A percentile compares a stretch with the other conserved stretches of the same genome.
These are phyloP conservation scores for Cutaneotrichosporon cyanovorans DNA, from an alignment of 1,284 basidiomycete species.

Conservation along the genomic window DNA sequence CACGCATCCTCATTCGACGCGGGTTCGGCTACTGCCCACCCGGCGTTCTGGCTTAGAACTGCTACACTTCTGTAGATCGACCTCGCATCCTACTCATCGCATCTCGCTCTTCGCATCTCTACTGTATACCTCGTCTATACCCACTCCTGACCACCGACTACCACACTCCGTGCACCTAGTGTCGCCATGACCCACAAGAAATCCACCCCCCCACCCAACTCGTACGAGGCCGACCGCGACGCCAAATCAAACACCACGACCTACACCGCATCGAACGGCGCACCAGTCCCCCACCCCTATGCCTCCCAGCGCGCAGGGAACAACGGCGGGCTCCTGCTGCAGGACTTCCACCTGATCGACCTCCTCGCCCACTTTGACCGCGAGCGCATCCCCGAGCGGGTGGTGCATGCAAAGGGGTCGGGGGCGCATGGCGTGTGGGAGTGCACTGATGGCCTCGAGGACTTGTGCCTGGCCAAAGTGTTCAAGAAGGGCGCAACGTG, in stretches of 20 bases:
- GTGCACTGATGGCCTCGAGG: constrained; percentile 70
- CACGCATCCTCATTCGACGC: too few relatives aligned
- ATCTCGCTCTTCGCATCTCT: background rate
- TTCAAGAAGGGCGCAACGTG: constrained; percentile 68
- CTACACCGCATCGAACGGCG: constrained; percentile 81
- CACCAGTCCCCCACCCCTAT: constrained; percentile 55
- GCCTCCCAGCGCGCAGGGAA: constrained; percentile 65
- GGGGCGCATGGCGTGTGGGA: constrained; percentile 91
- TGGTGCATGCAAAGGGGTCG: constrained; percentile 53
- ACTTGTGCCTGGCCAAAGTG: constrained; percentile 66
- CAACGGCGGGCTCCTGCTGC: constrained; percentile 67
- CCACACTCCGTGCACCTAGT: too few relatives aligned
- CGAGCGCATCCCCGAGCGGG: constrained; percentile 81
- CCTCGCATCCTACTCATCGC: too few relatives aligned
- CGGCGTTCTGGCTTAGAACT: background rate
- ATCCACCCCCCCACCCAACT: constrained; percentile 9
- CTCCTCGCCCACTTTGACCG: constrained; percentile 52
- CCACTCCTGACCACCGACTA: too few relatives aligned
- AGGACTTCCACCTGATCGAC: constrained; percentile 51
- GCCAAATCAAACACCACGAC: constrained; percentile 17
- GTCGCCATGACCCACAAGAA: background rate
- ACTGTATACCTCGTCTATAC: background rate
- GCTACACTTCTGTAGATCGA: background rate
- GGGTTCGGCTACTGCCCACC: background rate
- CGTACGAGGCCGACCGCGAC: constrained; percentile 6